Conservation (phyloP, 768 basidiomycete species). For the Boletus bicolor region DNA sequence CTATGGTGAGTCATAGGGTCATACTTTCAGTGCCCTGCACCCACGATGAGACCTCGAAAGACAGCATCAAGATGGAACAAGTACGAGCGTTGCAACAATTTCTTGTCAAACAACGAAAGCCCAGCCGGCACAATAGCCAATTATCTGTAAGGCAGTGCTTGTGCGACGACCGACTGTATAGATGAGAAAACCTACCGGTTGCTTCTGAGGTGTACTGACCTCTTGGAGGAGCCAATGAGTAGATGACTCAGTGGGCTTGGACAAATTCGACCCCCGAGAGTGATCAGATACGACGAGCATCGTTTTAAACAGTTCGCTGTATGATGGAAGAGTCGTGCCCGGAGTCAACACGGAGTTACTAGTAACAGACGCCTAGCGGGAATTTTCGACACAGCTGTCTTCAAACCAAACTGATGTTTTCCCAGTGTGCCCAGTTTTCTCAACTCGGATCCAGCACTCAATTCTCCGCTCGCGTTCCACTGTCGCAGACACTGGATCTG, state of each 20-base stretch:
- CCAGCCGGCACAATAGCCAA: no score
- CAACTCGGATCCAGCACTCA: constrained; percentile 74
- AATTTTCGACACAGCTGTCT: no score
- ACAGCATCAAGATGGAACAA: not conserved
- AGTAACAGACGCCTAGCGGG: no score
- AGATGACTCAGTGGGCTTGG: not conserved
- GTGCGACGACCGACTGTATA: no score
- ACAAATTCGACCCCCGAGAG: not conserved
- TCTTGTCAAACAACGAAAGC: not conserved
- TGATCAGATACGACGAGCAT: not conserved
- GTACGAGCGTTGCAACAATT: not conserved
- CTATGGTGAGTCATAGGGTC: not conserved
- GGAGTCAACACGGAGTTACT: no score
- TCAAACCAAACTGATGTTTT: no score
- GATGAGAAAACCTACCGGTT: not conserved
- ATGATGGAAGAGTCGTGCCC: no score
- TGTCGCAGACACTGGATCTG: constrained; percentile 54
- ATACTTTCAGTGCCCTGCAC: not conserved
- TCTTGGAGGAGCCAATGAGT: not conserved
- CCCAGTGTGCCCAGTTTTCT: not conserved
- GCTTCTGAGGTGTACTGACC: not conserved
- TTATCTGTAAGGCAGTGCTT: not conserved
- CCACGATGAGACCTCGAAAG: not conserved
- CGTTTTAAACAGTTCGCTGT: not conserved
- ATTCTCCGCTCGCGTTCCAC: constrained; percentile 65